These are phyloP conservation scores for Lentinula raphanica DNA, from an alignment of 768 basidiomycete species.

Conservation along the genomic window DNA sequence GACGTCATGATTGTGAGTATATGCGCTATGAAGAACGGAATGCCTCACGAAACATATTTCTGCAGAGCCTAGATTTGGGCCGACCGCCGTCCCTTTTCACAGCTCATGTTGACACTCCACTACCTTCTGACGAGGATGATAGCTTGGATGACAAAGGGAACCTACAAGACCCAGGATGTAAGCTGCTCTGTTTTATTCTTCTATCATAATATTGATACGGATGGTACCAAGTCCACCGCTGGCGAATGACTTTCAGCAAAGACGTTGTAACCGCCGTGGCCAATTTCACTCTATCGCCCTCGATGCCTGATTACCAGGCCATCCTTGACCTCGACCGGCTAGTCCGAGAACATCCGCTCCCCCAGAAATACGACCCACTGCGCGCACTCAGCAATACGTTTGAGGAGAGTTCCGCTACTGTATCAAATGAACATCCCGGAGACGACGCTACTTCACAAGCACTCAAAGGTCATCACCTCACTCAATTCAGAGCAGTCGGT, in stretches of 20 bases:
- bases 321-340: slow-evolving; percentile 19
- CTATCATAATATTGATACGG: neutral
- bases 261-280: slow-evolving; percentile 25
- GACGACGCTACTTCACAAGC: neutral
- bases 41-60: neutral
- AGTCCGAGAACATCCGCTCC: neutral
- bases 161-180: neutral
- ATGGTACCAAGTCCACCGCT: slow-evolving; percentile 14
- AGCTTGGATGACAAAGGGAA: neutral
- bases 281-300: slow-evolving; percentile 30
- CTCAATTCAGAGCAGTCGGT: slow-evolving; percentile 31
- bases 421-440: neutral
- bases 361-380: neutral
- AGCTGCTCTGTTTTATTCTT: neutral
- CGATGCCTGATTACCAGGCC: slow-evolving; percentile 33
- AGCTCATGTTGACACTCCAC: slow-evolving; percentile 30
- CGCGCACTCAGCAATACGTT: neutral
- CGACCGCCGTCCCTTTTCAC: slow-evolving; percentile 28
- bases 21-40: neutral
- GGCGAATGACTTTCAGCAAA: neutral
- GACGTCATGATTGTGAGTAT: slow-evolving; percentile 34
- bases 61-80: slow-evolving; percentile 27
- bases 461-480: neutral
- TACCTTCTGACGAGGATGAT: slow-evolving; percentile 25
- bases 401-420: neutral